phyloP scores from a whole-genome alignment of 1,139 yeast genomes.

The Pichia sp. region DNA sequence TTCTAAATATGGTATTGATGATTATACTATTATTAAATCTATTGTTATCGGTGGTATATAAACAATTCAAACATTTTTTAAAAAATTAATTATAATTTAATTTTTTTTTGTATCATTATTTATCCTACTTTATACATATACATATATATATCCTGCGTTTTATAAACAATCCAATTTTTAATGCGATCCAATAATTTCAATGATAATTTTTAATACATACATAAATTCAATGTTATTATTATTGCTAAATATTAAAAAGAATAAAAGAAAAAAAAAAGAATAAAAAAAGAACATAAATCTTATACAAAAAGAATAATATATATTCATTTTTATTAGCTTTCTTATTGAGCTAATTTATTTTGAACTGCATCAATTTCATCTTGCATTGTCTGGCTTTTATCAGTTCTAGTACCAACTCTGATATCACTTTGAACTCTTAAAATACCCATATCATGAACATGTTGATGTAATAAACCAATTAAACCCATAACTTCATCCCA shows the following conservation, averaged over 20 bases:
- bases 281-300: no score
- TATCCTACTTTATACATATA: not conserved
- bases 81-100: not conserved
- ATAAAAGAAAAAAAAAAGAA: no score
- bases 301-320: not conserved
- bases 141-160: not conserved
- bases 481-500: conserved; percentile 80
- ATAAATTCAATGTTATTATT: no score
- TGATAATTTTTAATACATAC: no score
- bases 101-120: not conserved
- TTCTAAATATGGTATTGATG: conserved; percentile 69
- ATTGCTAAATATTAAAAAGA: no score
- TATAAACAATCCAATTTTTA: not conserved
- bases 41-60: conserved; percentile 39
- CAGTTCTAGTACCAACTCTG: conserved; percentile 73
- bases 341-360: conserved; percentile 34
- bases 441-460: conserved; percentile 61
- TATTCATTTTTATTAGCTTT: not conserved
- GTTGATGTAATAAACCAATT: conserved; percentile 73
- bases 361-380: conserved; percentile 62
- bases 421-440: conserved; percentile 79
- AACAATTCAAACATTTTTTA: not conserved
- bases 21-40: conserved; percentile 61
- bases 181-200: no score
- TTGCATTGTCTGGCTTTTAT: conserved; percentile 57